Percentiles rank a stretch among this genome's conserved stretches.
Conservation (phyloP, 768 basidiomycete genomes). For the Artomyces pyxidatus region DNA sequence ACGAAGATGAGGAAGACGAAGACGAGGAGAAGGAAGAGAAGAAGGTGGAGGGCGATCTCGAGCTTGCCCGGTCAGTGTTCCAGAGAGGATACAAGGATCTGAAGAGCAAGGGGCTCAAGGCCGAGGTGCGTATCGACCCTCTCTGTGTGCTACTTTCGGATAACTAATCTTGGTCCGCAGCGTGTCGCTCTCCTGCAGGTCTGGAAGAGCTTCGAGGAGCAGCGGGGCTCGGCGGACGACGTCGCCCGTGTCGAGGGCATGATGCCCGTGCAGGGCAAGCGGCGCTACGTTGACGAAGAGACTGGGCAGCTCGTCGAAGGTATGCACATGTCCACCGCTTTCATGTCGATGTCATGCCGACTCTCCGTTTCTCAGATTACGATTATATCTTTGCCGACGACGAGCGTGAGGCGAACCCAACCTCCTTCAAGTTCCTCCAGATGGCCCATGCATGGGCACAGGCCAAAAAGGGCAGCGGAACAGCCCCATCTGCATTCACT, state of each 20-base stretch:
- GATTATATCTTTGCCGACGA: constrained; percentile 96
- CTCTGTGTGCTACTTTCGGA: neutral
- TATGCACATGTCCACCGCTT: constrained; percentile 25
- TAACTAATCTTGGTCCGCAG: constrained; percentile 30
- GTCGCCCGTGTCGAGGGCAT: constrained; percentile 79
- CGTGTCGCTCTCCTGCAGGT: constrained; percentile 88
- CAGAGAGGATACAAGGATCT: constrained; percentile 84
- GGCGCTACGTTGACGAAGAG: constrained; percentile 74
- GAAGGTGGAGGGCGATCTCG: constrained; percentile 64
- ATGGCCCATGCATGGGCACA: constrained; percentile 88
- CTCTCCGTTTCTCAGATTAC: constrained; percentile 54
- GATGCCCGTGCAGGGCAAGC: constrained; percentile 89
- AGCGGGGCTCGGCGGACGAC: constrained; percentile 64
- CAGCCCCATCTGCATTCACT: constrained; percentile 40
- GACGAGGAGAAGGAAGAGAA: constrained; percentile 43
- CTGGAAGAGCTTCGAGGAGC: constrained; percentile 92
- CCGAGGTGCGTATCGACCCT: constrained; percentile 53
- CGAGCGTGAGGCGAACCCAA: constrained; percentile 87
- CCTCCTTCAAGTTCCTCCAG: constrained; percentile 91
- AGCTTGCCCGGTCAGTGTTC: constrained; percentile 69
- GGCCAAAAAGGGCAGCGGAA: constrained; percentile 29
- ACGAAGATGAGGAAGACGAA: constrained; percentile 55
- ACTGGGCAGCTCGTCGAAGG: constrained; percentile 86
- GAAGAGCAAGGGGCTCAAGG: constrained; percentile 73
- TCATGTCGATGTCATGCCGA: neutral